Conservation (phyloP, 352 stramenopile genomes). For the Salisapilia sapeloensis region DNA sequence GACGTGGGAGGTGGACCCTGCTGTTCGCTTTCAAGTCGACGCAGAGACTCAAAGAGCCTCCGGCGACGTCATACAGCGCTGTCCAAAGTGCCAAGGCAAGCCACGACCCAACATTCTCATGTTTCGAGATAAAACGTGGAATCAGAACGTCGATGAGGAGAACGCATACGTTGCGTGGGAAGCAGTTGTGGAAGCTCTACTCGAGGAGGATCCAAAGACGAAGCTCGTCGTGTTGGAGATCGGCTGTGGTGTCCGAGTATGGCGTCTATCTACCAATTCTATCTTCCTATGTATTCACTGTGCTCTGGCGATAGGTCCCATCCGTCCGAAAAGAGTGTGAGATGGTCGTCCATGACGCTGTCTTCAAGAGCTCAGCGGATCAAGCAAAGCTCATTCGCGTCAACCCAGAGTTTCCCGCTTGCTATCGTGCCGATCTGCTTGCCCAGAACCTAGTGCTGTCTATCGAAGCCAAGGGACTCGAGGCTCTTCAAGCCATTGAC, state of each 20-base stretch:
- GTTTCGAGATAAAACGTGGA: constrained; percentile 81
- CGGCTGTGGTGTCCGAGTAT: constrained; percentile 53
- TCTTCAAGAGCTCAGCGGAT: constrained; percentile 24
- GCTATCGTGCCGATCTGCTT: constrained; percentile 26
- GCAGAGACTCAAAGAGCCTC: constrained; percentile 38
- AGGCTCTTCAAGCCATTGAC: constrained; percentile 41
- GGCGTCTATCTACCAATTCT: neutral
- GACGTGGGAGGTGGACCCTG: constrained; percentile 29
- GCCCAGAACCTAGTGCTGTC: constrained; percentile 22
- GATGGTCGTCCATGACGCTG: constrained; percentile 61
- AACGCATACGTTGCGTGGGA: constrained; percentile 61
- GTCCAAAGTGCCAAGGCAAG: constrained; percentile 32
- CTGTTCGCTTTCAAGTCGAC: constrained; percentile 52
- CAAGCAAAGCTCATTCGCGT: constrained; percentile 58
- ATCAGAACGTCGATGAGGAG: constrained; percentile 50
- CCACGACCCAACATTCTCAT: constrained; percentile 82
- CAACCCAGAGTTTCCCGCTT: constrained; percentile 49
- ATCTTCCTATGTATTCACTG: neutral
- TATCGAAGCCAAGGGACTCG: constrained; percentile 27
- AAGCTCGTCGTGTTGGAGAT: constrained; percentile 71
- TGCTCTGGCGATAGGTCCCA: constrained; percentile 21
- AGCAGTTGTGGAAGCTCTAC: constrained; percentile 52
- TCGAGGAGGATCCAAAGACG: constrained; percentile 33
- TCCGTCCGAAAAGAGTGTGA: constrained; percentile 66
- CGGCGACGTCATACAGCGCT: constrained; percentile 14